Percentiles rank a stretch among this genome's conserved stretches.
Conservation (phyloP, 2,329 filamentous ascomycete genomes). For the Cladophialophora bantiana region DNA sequence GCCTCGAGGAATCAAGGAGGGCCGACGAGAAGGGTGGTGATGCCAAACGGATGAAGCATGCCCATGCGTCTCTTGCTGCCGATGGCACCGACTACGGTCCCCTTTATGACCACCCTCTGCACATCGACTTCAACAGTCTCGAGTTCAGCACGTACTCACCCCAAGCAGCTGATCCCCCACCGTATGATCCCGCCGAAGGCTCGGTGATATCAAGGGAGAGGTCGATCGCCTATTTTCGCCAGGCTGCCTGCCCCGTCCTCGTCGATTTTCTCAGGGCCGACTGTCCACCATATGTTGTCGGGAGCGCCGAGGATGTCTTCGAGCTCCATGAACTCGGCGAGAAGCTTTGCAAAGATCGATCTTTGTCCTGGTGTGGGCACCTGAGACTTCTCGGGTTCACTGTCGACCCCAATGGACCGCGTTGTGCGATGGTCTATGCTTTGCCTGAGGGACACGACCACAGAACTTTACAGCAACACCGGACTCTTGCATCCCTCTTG, state of each 20-base stretch:
- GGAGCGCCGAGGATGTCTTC: conserved; percentile 38
- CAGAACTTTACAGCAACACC: conserved; percentile 34
- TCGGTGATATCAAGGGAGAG: conserved; percentile 29
- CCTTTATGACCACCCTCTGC: conserved; percentile 38
- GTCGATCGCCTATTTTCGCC: conserved; percentile 36
- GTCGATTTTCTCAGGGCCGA: conserved; percentile 38
- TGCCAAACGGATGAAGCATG: conserved; percentile 32
- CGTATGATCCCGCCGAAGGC: conserved; percentile 38
- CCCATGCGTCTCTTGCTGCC: conserved; percentile 22
- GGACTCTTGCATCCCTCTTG: conserved; percentile 38
- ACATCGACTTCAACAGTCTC: conserved; percentile 38
- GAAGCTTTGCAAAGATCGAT: conserved; percentile 32
- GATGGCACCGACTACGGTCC: conserved; percentile 31
- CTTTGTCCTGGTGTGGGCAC: conserved; percentile 40
- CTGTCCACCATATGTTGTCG: conserved; percentile 33
- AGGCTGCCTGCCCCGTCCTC: conserved; percentile 34
- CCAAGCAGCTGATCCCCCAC: conserved; percentile 38
- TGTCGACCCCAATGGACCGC: conserved; percentile 35
- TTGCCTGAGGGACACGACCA: conserved; percentile 37
- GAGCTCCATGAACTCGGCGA: conserved; percentile 38
- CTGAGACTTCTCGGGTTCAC: conserved; percentile 52
- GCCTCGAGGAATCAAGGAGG: conserved; percentile 64
- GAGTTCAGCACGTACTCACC: conserved; percentile 33
- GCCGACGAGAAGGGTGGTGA: conserved; percentile 35
- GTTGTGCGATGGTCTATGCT: conserved; percentile 40